Evolutionary conservation across 106 monocot species (phyloP), one percentile per base, ranked within the genome.

Genomic region (Dioscorea alata): DNA sequence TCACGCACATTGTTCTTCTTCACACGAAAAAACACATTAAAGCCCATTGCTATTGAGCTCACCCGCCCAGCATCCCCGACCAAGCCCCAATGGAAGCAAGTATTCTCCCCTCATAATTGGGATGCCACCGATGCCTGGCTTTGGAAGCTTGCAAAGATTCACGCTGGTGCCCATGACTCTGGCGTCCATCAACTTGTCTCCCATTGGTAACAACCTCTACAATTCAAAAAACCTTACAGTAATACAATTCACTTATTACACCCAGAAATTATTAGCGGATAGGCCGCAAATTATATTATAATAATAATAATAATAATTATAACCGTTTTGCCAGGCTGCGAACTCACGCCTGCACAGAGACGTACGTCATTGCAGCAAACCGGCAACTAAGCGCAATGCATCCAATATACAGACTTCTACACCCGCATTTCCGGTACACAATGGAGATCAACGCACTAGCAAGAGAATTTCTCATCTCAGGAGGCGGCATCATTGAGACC

Each of bases 361-460:
- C 92, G 3, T 92, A 81, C 69, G 76, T 88, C 25, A 82, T 92
- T 21, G 92, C 92, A 4, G 48, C 88, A 4, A 72, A 92, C 73
- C 66, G 92, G 12, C 92, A 83, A 23, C 75, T 93, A 1, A 93
- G 92, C 23, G 76, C 59, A 19, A 74, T 93, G 88, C 92, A 93
- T 59, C 88, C 92, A 1, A 72, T 88, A n/a, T 79, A 74, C 71
- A 65, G 73, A 20, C 62, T 88, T 8, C 66, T 95, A 32, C 79
- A 75, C 53, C 94, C 90, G 1, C 90, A 94, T 66, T 83, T 88
- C 65, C 76, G 94, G 3, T 87, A 88, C 53, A 92, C 92, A 0
- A 80, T 92, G 85, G 85, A 92, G 75, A 92, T 88, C 85, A 92
- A 92, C 32, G 82, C 83, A 20, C 35, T 83, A 9, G 92, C 92